Evolutionary conservation across 805 yeast genomes (phyloP), one percentile per base, ranked within the genome.

Genomic region (Candida lessepsii): DNA sequence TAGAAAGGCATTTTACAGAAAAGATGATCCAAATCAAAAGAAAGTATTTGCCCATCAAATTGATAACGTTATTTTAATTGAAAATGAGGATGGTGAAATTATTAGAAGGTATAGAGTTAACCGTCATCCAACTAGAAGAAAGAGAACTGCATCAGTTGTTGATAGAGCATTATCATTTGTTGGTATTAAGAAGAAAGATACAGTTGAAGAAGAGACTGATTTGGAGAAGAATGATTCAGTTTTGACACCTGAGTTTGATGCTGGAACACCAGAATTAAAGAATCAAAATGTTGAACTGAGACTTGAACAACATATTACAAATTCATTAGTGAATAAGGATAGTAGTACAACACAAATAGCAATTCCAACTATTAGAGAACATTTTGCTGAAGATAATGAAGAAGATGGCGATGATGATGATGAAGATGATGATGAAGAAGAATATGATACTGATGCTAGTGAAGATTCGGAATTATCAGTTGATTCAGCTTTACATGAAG

Each of bases 41-140:
- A 62, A 64, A 56, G 80, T 66, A 50, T 78, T 67, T 61, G 98
- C 96, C 1, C 91, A 81, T 60, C 85, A 83, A 60, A 71, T 86
- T 29, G 93, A 83, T 55, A 81, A 87, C 52, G 71, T 80, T 44
- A 76, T 93, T 40, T 73, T 88, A 43, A 83, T 93, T 42, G 99
- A 91, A 60, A 86, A 89, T 53, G 86, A 78, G 32, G 96, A 90
- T 9, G 99, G 98, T 48, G 98, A 91, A 51, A 78, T 93, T 41
- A 69, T 93, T 33, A 80, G 96, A 54, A 73, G 96, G 39, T 91
- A 89, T 62, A 75, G 69, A 51, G 81, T 90, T 38, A 86, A 82
- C 52, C 74, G 78, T 3, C 87, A 81, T 49, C 24, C 18, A 11
- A 3, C 49, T 52, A 47, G 39, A 43, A 58, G 74, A 48, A 48